Evolutionary conservation across 2,329 filamentous ascomycete genomes (phyloP), one percentile per base, ranked within the genome.

Genomic region (Cadophora sp.): DNA sequence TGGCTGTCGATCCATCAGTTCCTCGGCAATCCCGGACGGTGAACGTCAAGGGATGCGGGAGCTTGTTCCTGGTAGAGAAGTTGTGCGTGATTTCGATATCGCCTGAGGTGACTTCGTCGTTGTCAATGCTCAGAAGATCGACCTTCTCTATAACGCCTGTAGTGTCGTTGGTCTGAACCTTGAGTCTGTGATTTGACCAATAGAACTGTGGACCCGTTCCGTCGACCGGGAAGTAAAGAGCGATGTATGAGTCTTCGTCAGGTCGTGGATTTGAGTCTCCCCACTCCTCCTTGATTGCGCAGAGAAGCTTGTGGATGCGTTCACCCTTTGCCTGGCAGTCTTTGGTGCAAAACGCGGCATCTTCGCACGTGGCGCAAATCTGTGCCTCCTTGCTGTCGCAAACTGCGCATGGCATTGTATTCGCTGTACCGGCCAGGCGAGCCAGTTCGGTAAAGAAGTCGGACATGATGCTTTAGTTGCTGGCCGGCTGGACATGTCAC

Each of bases 241-340:
- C 55, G n/a, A 59, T 24, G 22, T 26, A 59, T 4, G 31, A 59
- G 7, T 59, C n/a, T 6, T 59, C 55, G 31, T 22, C 1, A 0
- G 55, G 55, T 6, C 31, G 31, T 26, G 31, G 31, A 16, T 12
- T 59, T 7, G 31, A 37, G 3, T 8, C 9, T 22, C 31, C 55
- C 31, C 31, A 59, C 6, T 22, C 5, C 4, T 40, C n/a, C 5
- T 26, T 40, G 9, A 16, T 24, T n/a, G 9, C n/a, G 31, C 55
- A 59, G 8, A 59, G 55, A 59, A 59, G 9, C 19, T 59, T 40
- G 34, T 59, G 55, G 31, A 59, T 24, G 19, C 55, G 34, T 40
- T 40, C 3, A 11, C 55, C 29, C 26, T 37, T 12, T 1, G 31
- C 29, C n/a, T 26, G 22, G 55, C 55, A 59, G n/a, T 31, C n/a